Percentiles rank a stretch among this genome's conserved stretches.
Evolutionary conservation across 129 eudicot genomes (phyloP).

Genomic region (Dittrichia graveolens): DNA sequence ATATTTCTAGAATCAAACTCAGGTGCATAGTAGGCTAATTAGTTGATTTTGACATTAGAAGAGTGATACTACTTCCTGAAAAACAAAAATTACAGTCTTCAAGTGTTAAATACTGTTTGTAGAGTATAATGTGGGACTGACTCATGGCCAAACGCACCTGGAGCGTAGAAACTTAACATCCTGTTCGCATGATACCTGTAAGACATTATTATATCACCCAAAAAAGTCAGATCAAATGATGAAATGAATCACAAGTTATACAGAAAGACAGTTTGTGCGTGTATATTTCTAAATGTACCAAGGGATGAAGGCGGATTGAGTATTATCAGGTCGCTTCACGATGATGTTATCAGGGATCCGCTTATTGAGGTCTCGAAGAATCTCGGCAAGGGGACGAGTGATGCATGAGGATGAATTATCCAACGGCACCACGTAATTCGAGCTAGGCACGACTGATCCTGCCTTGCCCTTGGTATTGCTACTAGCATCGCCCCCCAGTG

Average conservation of each 20-base stretch:
- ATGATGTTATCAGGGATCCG: constrained; percentile 82
- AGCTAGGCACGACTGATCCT: constrained; percentile 48
- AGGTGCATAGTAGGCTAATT: neutral
- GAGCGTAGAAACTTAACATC: constrained; percentile 96
- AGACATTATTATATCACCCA: neutral
- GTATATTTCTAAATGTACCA: constrained; percentile 40
- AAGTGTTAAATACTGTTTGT: constrained; percentile 12
- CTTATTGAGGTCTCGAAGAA: constrained; percentile 88
- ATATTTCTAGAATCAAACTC: constrained; percentile 12
- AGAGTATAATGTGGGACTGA: constrained; percentile 1
- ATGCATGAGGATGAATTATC: constrained; percentile 64
- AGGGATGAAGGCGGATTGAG: constrained; percentile 52
- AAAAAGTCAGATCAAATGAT: constrained; percentile 5
- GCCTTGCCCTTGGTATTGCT: neutral
- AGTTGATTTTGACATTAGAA: too few species aligned
- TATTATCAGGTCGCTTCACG: constrained; percentile 21
- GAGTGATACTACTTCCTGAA: too few species aligned
- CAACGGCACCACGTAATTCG: constrained; percentile 89
- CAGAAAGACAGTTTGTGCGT: neutral
- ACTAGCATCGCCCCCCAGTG: constrained; percentile 31
- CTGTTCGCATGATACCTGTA: constrained; percentile 94
- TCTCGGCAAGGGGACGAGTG: constrained; percentile 86
- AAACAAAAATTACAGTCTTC: neutral
- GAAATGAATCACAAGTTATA: neutral
- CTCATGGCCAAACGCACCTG: constrained; percentile 48